These are phyloP conservation scores for Chaetoscypha palmicola DNA, from an alignment of 2,329 filamentous ascomycete species.

Conservation along the genomic window DNA sequence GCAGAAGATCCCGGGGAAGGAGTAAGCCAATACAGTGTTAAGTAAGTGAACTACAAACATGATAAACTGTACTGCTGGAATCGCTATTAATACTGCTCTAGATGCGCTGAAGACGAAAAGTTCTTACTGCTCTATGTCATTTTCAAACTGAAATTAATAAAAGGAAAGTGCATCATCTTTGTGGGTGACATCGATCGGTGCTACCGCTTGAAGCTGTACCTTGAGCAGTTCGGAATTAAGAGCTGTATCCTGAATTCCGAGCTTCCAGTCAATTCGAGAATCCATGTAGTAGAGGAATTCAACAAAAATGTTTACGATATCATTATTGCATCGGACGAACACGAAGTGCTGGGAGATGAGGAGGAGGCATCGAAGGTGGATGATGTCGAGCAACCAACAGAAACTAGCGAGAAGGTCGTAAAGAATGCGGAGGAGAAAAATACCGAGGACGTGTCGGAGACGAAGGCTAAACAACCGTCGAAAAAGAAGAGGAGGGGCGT, in stretches of 20 bases:
- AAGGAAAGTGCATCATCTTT: conserved; percentile 82
- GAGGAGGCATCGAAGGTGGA: conserved; percentile 30
- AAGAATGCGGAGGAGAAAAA: conserved; percentile 22
- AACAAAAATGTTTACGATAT: conserved; percentile 97
- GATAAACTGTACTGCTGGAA: not conserved
- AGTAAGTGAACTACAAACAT: conserved; percentile 39
- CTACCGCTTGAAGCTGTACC: conserved; percentile 87
- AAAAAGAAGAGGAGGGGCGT: conserved; percentile 60
- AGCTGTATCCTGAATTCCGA: conserved; percentile 93
- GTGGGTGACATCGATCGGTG: conserved; percentile 83
- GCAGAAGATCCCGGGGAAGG: conserved; percentile 68
- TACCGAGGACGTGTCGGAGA: conserved; percentile 29
- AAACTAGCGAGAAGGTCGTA: conserved; percentile 25
- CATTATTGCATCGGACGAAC: conserved; percentile 91
- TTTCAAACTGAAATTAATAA: conserved; percentile 89
- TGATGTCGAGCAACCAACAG: conserved; percentile 26
- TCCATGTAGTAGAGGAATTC: conserved; percentile 95
- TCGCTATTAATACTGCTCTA: conserved; percentile 30
- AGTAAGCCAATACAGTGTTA: conserved; percentile 82
- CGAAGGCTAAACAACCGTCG: conserved; percentile 33
- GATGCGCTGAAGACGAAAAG: conserved; percentile 94
- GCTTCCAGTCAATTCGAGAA: conserved; percentile 81
- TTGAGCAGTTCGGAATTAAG: conserved; percentile 94
- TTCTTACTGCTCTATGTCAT: conserved; percentile 90
- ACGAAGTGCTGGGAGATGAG: conserved; percentile 69